Conservation (phyloP, 805 yeast genomes). For the Saturnispora sanitii region DNA sequence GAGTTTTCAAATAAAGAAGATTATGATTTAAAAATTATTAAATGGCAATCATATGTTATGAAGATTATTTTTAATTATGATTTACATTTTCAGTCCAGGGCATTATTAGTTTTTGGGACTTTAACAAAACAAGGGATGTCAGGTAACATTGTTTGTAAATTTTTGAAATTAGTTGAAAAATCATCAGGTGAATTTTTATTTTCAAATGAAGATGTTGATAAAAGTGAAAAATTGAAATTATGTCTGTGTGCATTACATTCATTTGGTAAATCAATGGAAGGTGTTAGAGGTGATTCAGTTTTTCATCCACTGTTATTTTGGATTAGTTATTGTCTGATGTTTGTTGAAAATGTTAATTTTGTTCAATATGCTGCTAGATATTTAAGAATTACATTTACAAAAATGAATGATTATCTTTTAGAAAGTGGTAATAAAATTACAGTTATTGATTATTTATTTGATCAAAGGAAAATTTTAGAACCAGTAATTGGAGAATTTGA, state of each 20-base stretch:
- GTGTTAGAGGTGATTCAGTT: constrained; percentile 35
- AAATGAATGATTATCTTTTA: constrained; percentile 26
- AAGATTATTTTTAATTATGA: constrained; percentile 48
- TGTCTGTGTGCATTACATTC: constrained; percentile 34
- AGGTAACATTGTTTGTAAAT: constrained; percentile 34
- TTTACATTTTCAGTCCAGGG: constrained; percentile 57
- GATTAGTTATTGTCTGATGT: constrained; percentile 26
- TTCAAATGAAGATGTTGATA: not conserved
- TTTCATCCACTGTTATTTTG: constrained; percentile 42
- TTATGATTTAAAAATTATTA: constrained; percentile 46
- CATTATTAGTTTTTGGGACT: constrained; percentile 60
- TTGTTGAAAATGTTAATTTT: constrained; percentile 20
- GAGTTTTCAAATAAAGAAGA: constrained; percentile 38
- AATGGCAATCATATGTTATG: constrained; percentile 56
- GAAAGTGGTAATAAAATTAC: constrained; percentile 19
- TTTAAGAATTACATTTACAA: constrained; percentile 28
- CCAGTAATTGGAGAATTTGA: constrained; percentile 37
- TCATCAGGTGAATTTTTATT: constrained; percentile 9
- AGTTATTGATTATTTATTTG: constrained; percentile 24
- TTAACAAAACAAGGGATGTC: constrained; percentile 54
- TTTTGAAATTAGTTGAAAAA: constrained; percentile 18
- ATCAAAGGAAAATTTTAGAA: constrained; percentile 31
- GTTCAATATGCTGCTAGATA: constrained; percentile 28
- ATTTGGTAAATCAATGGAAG: constrained; percentile 38
- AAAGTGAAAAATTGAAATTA: not conserved